Base-by-base conservation (phyloP, 2,329 filamentous ascomycete species). In the Cordyceps militaris region DNA sequence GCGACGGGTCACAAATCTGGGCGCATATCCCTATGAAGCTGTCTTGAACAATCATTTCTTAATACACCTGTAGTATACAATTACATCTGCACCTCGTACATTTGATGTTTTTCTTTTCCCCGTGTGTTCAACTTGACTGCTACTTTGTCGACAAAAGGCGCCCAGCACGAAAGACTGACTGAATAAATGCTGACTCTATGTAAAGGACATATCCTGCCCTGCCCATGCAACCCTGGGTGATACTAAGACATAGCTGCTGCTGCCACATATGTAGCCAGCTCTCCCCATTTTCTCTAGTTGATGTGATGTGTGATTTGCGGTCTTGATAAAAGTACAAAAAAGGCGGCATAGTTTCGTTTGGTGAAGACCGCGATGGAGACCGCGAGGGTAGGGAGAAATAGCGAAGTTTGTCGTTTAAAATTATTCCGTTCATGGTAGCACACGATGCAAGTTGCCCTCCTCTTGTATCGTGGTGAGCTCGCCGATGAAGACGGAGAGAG, bases 61-160 rank as follows among this genome's bases (percentile, higher is more conserved):
- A 57, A 44, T 51, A 57, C 47, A 51, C 55, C 47, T 51, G 28
- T 57, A 57, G 36, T 57, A 57, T 57, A 57, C 55, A 57, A 51
- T 38, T 16, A 57, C 38, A 57, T 51, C 47, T 51, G 47, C 47
- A 51, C 28, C 46, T 57, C 47, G 47, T 51, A 51, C 55, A 57
- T 36, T 32, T 43, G 40, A 51, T 36, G 51, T 38, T 56, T 46
- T 43, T 47, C 13, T 32, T 49, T 42, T 42, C 34, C 14, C 36
- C 51, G 21, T 36, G 47, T 28, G 28, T 28, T 46, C 55, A 51
- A 44, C 47, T 44, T 32, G 19, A 23, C 23, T 23, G 21, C 19
- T 38, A 14, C 21, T 44, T 10, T 24, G 44, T 28, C 44, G 26
- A 21, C 43, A 43, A 34, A 32, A 56, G 54, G 32, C 32, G 28